Evolutionary conservation across 257 asterid genomes (phyloP).

Genomic region (Paraleonurus japonicus): DNA sequence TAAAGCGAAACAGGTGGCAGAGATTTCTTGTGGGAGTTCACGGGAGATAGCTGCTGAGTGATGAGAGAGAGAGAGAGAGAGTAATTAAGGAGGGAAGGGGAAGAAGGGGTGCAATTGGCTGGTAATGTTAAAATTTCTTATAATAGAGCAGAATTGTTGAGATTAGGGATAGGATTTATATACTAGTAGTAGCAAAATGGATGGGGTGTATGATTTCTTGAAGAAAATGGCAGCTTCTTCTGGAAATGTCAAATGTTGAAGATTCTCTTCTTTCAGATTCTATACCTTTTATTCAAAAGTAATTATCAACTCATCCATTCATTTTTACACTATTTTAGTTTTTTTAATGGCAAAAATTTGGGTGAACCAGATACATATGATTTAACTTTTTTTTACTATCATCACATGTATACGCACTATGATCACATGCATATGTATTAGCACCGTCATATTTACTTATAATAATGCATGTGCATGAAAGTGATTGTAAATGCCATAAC

Average conservation of each 20-base stretch:
- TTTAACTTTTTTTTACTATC: no score
- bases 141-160: conserved; percentile 1
- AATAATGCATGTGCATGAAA: no score
- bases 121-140: conserved; percentile 14
- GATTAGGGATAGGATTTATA: conserved; percentile 9
- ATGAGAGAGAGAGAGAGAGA: conserved; percentile 12
- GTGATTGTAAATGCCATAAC: no score
- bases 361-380: no score
- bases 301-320: no score
- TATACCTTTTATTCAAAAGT: not conserved
- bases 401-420: no score
- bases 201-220: not conserved
- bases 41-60: conserved; percentile 22
- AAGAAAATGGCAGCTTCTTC: not conserved
- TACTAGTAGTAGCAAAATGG: not conserved
- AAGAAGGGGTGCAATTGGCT: not conserved
- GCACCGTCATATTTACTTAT: no score
- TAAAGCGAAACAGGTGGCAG: conserved; percentile 29
- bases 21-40: conserved; percentile 32
- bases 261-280: conserved; percentile 35
- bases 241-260: conserved; percentile 7
- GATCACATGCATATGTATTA: no score
- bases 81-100: conserved; percentile 5
- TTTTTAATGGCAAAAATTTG: no score
- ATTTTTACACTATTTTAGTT: no score